phyloP scores from a whole-genome alignment of 768 basidiomycete genomes.

The Sarcodon sp. region DNA sequence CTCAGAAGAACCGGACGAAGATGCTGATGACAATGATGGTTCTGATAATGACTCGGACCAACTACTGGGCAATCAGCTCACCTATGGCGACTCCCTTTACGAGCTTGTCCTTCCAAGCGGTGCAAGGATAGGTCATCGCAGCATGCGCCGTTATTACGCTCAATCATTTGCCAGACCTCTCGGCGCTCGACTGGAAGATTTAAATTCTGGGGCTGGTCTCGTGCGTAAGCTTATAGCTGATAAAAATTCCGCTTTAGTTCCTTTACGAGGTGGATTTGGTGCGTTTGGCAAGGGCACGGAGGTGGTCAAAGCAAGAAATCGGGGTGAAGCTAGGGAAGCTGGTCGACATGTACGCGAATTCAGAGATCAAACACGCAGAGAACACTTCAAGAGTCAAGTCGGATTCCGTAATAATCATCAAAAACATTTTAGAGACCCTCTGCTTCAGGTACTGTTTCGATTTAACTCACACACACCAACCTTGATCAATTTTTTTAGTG shows the following conservation, averaged over 20 bases:
- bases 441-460: slow-evolving; percentile 31
- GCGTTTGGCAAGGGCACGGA: slow-evolving; percentile 74
- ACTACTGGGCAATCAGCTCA: slow-evolving; percentile 40
- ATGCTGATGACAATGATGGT: slow-evolving; percentile 26
- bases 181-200: slow-evolving; percentile 36
- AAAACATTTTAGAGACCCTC: slow-evolving; percentile 77
- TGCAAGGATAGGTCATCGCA: slow-evolving; percentile 83
- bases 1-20: slow-evolving; percentile 19
- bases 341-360: slow-evolving; percentile 77
- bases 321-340: slow-evolving; percentile 91
- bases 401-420: slow-evolving; percentile 75
- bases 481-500: slow-evolving; percentile 5
- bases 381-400: slow-evolving; percentile 78
- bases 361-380: slow-evolving; percentile 64
- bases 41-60: slow-evolving; percentile 22
- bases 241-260: slow-evolving; percentile 77
- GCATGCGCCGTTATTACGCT: slow-evolving; percentile 74
- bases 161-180: slow-evolving; percentile 55
- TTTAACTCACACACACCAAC: background rate
- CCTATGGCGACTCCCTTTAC: slow-evolving; percentile 68
- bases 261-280: slow-evolving; percentile 75
- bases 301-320: slow-evolving; percentile 83
- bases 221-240: slow-evolving; percentile 71
- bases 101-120: slow-evolving; percentile 94
- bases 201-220: slow-evolving; percentile 61